Conservation (phyloP, 139 green algal genomes). For the Auxenochlorella pyrenoidosa region DNA sequence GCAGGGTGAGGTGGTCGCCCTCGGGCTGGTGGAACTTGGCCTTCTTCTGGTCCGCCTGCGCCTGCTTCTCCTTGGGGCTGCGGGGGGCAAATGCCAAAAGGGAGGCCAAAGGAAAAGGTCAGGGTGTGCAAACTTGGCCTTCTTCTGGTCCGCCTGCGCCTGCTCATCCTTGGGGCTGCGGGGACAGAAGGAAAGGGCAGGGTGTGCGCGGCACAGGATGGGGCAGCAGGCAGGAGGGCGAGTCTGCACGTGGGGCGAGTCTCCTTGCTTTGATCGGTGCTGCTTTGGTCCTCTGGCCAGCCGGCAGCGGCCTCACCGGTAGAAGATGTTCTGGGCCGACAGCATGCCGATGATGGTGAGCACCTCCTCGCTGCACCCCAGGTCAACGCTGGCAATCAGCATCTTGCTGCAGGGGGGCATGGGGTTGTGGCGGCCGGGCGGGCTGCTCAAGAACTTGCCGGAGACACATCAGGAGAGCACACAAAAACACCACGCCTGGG, state of each 20-base stretch:
- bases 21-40: slow-evolving; percentile 97
- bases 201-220: neutral
- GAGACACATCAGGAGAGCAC: too few species aligned
- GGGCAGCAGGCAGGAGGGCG: neutral
- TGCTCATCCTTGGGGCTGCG: slow-evolving; percentile 87
- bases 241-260: too few species aligned
- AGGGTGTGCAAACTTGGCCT: slow-evolving; percentile 86
- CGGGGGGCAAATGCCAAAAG: neutral
- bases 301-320: slow-evolving; percentile 49
- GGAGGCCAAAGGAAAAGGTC: neutral
- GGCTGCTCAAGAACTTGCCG: too few species aligned
- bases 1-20: slow-evolving; percentile 97
- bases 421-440: too few species aligned
- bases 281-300: too few species aligned
- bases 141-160: slow-evolving; percentile 91
- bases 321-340: slow-evolving; percentile 96
- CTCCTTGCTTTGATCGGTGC: too few species aligned
- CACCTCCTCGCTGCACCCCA: slow-evolving; percentile 97
- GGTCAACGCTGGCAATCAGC: slow-evolving; percentile 96
- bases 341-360: slow-evolving; percentile 99
- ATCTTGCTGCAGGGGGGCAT: slow-evolving; percentile 74
- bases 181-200: neutral
- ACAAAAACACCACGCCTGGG: too few species aligned
- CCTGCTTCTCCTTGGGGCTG: slow-evolving; percentile 88
- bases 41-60: slow-evolving; percentile 92